Percentiles rank a stretch among this genome's conserved stretches.
Conservation (phyloP, 2,329 filamentous ascomycete genomes). For the Emmonsiellopsis sp. region DNA sequence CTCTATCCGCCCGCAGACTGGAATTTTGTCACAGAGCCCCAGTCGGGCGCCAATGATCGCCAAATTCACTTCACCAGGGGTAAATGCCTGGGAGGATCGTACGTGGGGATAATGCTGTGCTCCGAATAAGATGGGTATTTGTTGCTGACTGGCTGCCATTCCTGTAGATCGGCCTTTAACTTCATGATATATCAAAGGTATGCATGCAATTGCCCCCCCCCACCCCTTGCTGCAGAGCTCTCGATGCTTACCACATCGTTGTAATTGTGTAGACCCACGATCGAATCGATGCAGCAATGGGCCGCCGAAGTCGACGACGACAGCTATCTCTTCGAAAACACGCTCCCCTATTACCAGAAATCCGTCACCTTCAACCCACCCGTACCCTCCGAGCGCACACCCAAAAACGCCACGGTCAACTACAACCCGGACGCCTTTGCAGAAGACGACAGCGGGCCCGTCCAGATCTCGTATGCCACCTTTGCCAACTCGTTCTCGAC, state of each 20-base stretch:
- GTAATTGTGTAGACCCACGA: constrained; percentile 14
- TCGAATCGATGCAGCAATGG: constrained; percentile 21
- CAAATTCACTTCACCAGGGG: constrained; percentile 54
- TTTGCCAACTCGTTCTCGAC: constrained; percentile 31
- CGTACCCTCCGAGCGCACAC: constrained; percentile 8
- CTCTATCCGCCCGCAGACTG: constrained; percentile 47
- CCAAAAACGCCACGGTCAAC: constrained; percentile 14
- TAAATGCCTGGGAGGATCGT: constrained; percentile 48
- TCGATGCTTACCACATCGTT: background rate
- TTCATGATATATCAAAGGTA: constrained; percentile 26
- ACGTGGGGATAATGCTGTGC: background rate
- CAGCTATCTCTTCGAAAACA: constrained; percentile 23
- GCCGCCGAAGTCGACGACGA: constrained; percentile 22
- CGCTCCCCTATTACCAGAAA: constrained; percentile 21
- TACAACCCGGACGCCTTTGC: constrained; percentile 21
- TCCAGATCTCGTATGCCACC: constrained; percentile 35
- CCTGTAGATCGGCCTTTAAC: constrained; percentile 28
- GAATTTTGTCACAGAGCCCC: constrained; percentile 43
- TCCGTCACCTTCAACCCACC: constrained; percentile 21
- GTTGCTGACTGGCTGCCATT: background rate
- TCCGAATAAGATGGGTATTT: background rate
- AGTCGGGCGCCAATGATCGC: constrained; percentile 50
- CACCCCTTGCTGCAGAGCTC: background rate
- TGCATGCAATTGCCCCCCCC: background rate
- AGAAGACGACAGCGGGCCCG: constrained; percentile 22